Percentiles rank a stretch among this genome's conserved stretches.
Evolutionary conservation across 768 basidiomycete species (phyloP).

Genomic region (Leccinum fibrillosum): DNA sequence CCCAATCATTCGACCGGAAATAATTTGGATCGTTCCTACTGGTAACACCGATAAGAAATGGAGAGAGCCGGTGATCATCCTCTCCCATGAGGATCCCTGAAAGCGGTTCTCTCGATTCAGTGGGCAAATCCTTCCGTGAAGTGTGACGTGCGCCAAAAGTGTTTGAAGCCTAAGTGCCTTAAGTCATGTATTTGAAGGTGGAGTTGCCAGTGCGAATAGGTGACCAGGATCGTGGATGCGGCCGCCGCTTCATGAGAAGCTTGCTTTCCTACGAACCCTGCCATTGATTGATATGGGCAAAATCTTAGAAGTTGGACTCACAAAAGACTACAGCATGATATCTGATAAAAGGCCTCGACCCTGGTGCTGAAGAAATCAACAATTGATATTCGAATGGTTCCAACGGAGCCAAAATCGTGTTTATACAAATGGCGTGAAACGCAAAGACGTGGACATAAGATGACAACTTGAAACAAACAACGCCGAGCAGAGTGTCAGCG

Average conservation of each 20-base stretch:
- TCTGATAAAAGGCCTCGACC: background rate
- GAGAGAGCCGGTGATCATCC: background rate
- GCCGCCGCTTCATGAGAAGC: background rate
- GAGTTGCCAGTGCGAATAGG: no score
- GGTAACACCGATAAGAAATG: no score
- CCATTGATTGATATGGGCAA: no score
- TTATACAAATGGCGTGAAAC: background rate
- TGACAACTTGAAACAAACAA: background rate
- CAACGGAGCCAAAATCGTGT: background rate
- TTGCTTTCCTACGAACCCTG: background rate
- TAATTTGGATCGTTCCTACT: background rate
- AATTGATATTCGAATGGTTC: no score
- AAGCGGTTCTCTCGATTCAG: background rate
- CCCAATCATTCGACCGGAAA: background rate
- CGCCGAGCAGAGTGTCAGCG: background rate
- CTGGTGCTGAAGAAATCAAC: no score
- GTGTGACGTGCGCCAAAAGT: no score
- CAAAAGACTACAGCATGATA: background rate
- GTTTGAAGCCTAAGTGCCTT: no score
- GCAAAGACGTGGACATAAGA: no score
- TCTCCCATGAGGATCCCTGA: background rate
- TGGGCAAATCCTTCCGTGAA: background rate
- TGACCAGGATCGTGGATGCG: background rate
- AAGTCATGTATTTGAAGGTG: no score
- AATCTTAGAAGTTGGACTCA: background rate